Conservation (phyloP, 2,329 filamentous ascomycete species). For the Fusarium agapanthi region DNA sequence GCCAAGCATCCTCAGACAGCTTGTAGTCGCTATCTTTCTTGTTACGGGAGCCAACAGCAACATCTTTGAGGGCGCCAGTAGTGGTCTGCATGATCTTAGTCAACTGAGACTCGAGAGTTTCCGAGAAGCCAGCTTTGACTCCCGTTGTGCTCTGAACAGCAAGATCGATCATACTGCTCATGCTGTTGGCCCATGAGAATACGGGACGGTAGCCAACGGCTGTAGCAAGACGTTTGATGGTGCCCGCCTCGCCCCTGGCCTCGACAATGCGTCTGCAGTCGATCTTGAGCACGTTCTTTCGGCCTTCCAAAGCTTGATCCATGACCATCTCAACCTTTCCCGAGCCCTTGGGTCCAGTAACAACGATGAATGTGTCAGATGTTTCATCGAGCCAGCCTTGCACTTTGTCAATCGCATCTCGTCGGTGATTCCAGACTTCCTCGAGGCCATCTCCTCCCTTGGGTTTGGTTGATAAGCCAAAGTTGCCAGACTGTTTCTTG, state of each 20-base stretch:
- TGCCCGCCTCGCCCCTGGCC: slow-evolving; percentile 85
- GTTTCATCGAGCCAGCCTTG: slow-evolving; percentile 88
- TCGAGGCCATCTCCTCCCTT: slow-evolving; percentile 75
- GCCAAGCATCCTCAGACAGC: slow-evolving; percentile 83
- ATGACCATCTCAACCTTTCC: slow-evolving; percentile 90
- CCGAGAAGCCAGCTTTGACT: slow-evolving; percentile 92
- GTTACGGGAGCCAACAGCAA: slow-evolving; percentile 74
- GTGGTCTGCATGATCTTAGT: slow-evolving; percentile 90
- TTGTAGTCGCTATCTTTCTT: slow-evolving; percentile 78
- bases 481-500: slow-evolving; percentile 66
- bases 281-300: slow-evolving; percentile 81
- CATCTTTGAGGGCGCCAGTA: slow-evolving; percentile 77
- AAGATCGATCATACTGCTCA: slow-evolving; percentile 91
- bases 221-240: slow-evolving; percentile 80
- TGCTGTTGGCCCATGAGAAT: slow-evolving; percentile 95
- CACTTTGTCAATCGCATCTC: slow-evolving; percentile 82
- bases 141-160: slow-evolving; percentile 94
- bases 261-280: slow-evolving; percentile 96
- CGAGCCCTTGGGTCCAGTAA: slow-evolving; percentile 90
- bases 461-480: slow-evolving; percentile 67
- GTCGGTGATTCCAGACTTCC: slow-evolving; percentile 88
- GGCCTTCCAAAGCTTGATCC: slow-evolving; percentile 80
- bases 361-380: slow-evolving; percentile 89
- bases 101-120: slow-evolving; percentile 88
- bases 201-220: slow-evolving; percentile 92